phyloP scores from a whole-genome alignment of 495 filamentous ascomycete genomes.

The Achaetomiella virescens region DNA sequence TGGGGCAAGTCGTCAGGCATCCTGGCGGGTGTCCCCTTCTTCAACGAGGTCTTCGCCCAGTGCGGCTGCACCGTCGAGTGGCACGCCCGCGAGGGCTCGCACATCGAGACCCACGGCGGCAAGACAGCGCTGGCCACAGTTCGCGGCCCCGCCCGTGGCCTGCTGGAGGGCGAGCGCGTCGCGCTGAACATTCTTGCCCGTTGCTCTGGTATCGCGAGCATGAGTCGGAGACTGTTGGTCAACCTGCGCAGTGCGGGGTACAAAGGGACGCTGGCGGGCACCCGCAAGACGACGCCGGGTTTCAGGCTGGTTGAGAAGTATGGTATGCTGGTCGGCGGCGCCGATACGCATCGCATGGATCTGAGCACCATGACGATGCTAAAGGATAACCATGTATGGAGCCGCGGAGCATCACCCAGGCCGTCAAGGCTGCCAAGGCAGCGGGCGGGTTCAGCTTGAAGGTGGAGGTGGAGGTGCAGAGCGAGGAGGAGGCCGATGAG shows the following conservation, averaged over 20 bases:
- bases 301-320: constrained; percentile 98
- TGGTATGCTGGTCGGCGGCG: constrained; percentile 88
- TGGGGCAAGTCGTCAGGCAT: constrained; percentile 86
- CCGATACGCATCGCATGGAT: constrained; percentile 87
- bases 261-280: constrained; percentile 81
- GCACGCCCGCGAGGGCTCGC: constrained; percentile 70
- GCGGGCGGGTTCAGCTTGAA: constrained; percentile 86
- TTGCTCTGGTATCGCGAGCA: constrained; percentile 86
- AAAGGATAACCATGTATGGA: constrained; percentile 97
- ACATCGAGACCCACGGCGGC: constrained; percentile 44
- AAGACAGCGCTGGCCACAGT: constrained; percentile 70
- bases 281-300: constrained; percentile 92
- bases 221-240: constrained; percentile 47
- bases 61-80: constrained; percentile 85
- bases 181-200: constrained; percentile 87
- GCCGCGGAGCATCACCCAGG: constrained; percentile 72
- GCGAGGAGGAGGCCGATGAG: constrained; percentile 79
- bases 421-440: constrained; percentile 75
- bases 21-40: constrained; percentile 89
- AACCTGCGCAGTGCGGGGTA: constrained; percentile 60
- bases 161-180: constrained; percentile 88
- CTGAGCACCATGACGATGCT: constrained; percentile 94
- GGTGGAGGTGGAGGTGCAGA: constrained; percentile 92
- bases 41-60: constrained; percentile 88
- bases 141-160: constrained; percentile 71